Conservation (phyloP, 176 grass and related monocot genomes). For the Oryza nivara region DNA sequence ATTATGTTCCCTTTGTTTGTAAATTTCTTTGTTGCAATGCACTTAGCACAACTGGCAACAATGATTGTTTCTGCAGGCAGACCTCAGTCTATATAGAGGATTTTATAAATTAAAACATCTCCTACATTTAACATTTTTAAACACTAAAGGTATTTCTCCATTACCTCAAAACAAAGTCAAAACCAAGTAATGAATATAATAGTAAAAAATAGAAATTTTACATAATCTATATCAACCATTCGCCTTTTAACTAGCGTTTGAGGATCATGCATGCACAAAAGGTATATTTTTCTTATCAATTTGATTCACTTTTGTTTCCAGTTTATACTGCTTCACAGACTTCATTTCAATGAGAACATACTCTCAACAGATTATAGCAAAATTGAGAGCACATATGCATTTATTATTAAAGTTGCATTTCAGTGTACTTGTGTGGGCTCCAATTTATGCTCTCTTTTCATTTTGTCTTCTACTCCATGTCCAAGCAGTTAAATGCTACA, state of each 20-base stretch:
- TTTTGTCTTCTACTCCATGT: conserved; percentile 41
- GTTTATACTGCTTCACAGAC: not conserved
- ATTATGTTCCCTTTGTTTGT: conserved; percentile 1
- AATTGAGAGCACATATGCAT: conserved; percentile 8
- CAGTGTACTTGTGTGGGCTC: conserved; percentile 16
- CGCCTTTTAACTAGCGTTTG: conserved; percentile 1
- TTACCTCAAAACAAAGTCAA: conserved; percentile 27
- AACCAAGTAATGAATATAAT: conserved; percentile 9
- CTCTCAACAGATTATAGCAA: not conserved
- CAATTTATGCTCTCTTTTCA: conserved; percentile 4
- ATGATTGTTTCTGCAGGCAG: not conserved
- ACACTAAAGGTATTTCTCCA: not conserved
- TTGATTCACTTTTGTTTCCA: not conserved
- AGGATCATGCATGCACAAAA: conserved; percentile 9
- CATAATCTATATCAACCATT: conserved; percentile 6
- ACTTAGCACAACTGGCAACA: not conserved
- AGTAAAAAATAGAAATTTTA: not conserved
- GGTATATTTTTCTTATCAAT: not conserved
- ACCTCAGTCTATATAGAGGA: conserved; percentile 18
- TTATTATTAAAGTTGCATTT: conserved; percentile 33
- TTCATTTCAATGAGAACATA: conserved; percentile 25
- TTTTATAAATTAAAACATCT: conserved; percentile 28
- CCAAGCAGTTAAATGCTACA: conserved; percentile 79
- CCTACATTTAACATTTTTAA: not conserved
- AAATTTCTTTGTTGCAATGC: conserved; percentile 27